phyloP scores from a whole-genome alignment of 257 asterid genomes.

The Solanum tacnaense region DNA sequence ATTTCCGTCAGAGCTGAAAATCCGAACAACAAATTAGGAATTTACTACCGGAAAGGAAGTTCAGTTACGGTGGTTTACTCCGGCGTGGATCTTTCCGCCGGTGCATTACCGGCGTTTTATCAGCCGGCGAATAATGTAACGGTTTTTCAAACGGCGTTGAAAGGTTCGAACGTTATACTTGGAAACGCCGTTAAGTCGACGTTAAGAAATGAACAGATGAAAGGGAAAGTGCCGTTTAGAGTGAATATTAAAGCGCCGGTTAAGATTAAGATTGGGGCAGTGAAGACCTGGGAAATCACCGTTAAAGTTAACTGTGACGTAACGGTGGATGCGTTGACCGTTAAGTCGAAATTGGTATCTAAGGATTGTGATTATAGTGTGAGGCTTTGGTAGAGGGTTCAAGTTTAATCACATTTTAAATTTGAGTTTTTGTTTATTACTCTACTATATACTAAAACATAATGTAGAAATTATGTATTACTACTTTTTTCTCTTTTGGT shows the following conservation, averaged over 20 bases:
- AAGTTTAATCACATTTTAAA: background rate
- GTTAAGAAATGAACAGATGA: conserved; percentile 24
- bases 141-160: conserved; percentile 28
- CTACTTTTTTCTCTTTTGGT: background rate
- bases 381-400: conserved; percentile 44
- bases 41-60: conserved; percentile 38
- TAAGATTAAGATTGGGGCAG: conserved; percentile 59
- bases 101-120: conserved; percentile 55
- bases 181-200: conserved; percentile 31
- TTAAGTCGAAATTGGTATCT: conserved; percentile 34
- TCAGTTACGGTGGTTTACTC: conserved; percentile 24
- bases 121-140: conserved; percentile 71
- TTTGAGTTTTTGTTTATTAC: background rate
- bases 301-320: conserved; percentile 59
- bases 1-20: conserved; percentile 56
- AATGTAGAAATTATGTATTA: background rate
- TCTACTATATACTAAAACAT: background rate
- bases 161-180: conserved; percentile 37
- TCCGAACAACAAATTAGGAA: conserved; percentile 58
- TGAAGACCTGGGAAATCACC: conserved; percentile 55
- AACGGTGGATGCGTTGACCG: conserved; percentile 34
- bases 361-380: conserved; percentile 52
- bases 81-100: conserved; percentile 39
- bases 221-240: conserved; percentile 40
- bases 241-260: conserved; percentile 48